Base-by-base conservation (phyloP, 1,284 basidiomycete species). In the Malassezia obtusa region DNA sequence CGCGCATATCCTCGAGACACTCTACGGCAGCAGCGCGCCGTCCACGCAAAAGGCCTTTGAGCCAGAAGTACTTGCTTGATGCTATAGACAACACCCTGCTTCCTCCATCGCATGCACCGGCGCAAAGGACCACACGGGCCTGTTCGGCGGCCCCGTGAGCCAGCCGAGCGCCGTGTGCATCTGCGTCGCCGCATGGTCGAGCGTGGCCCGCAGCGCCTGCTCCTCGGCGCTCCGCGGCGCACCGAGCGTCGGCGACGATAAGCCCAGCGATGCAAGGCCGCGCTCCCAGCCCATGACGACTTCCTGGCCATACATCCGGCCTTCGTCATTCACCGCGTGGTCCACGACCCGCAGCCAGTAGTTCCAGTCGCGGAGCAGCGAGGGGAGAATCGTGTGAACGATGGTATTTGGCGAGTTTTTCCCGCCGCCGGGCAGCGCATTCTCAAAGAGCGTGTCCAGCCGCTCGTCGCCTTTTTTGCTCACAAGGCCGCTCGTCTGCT, bases 291-390 rank as follows among this genome's bases (percentile, higher is more conserved):
- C 46, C 3, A 63, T 39, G 19, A 71, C 64, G 3, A 64, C 50
- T 21, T 71, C 68, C 37, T 65, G 62, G 19, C 58, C 58, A 46
- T 68, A 71, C 64, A 71, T 71, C n/a, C 65, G 52, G 4, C 65
- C 68, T 7, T 69, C 62, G 0, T 56, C 49, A 38, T 71, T 71
- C 26, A 71, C 67, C 4, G 60, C 62, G 21, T 49, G 60, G 28
- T 62, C 62, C 15, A 71, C 19, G 3, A 54, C 28, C 15, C 60
- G 52, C 19, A 68, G 46, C 45, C 67, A 53, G 11, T 50, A 53
- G 25, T 62, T 61, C 68, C 68, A 71, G 47, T 69, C 64, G 32
- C 62, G 59, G 14, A 69, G 47, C 7, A 71, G 38, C 4, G 57
- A 54, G 1, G 68, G 68, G 45, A 69, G 58, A 14, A 71, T 51